These are phyloP conservation scores for Clohesyomyces aquaticus DNA, from an alignment of 495 filamentous ascomycete species.

Conservation along the genomic window DNA sequence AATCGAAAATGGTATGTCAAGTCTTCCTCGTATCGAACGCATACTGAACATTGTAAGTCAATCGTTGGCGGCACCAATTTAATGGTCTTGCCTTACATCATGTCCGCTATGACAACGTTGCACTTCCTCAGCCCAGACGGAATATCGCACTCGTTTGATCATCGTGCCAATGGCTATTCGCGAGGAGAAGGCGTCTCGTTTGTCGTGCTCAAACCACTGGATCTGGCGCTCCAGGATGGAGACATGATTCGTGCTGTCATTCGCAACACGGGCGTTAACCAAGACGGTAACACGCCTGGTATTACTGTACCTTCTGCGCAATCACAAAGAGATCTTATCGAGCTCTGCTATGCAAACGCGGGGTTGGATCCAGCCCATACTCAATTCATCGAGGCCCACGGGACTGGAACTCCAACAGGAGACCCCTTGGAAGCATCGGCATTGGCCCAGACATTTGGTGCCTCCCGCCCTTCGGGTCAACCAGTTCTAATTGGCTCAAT, in stretches of 20 bases:
- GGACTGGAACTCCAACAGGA: conserved; percentile 42
- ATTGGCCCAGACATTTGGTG: not conserved
- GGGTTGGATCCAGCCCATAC: conserved; percentile 41
- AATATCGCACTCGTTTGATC: conserved; percentile 44
- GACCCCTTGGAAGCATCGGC: conserved; percentile 63
- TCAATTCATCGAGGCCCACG: conserved; percentile 30
- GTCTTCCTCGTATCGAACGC: no score
- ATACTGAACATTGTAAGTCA: no score
- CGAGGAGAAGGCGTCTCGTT: conserved; percentile 52
- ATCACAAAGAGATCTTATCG: conserved; percentile 24
- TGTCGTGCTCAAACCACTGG: conserved; percentile 47
- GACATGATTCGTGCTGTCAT: conserved; percentile 54
- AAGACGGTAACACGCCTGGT: conserved; percentile 52
- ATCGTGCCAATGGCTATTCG: conserved; percentile 51
- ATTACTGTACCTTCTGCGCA: conserved; percentile 21
- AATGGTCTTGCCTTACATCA: conserved; percentile 13
- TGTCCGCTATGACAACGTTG: conserved; percentile 1
- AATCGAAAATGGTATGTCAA: conserved; percentile 7
- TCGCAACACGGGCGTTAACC: conserved; percentile 49
- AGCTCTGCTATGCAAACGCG: conserved; percentile 3
- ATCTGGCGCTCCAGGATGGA: conserved; percentile 39
- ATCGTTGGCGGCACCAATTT: conserved; percentile 25
- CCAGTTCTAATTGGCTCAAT: conserved; percentile 29
- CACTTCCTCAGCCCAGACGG: conserved; percentile 9
- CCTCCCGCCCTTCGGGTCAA: not conserved